phyloP scores from a whole-genome alignment of 1,139 yeast genomes.

The Nakaseomyces delphensis region DNA sequence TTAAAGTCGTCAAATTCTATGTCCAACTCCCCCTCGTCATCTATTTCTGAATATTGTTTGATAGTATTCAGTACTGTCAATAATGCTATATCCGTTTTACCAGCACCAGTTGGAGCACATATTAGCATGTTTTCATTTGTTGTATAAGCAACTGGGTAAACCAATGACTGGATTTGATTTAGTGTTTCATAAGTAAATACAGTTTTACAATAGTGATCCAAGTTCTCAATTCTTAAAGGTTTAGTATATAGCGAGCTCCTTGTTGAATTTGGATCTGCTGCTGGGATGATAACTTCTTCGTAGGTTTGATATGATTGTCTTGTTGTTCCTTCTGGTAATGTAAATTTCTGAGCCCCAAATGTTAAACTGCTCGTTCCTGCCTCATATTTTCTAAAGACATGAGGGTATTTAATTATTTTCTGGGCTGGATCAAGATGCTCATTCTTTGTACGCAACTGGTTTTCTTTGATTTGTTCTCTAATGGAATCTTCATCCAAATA shows the following conservation, averaged over 20 bases:
- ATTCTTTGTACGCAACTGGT: constrained; percentile 44
- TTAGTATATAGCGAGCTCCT: constrained; percentile 44
- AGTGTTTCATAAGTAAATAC: constrained; percentile 74
- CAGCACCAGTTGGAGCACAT: constrained; percentile 99
- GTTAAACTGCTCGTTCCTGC: constrained; percentile 49
- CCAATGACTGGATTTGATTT: constrained; percentile 86
- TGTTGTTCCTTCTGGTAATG: constrained; percentile 75
- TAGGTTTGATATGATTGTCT: constrained; percentile 54
- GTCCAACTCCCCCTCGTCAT: constrained; percentile 48
- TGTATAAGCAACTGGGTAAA: constrained; percentile 84
- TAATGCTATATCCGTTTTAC: constrained; percentile 95
- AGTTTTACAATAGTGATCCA: constrained; percentile 73
- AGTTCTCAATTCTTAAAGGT: constrained; percentile 48
- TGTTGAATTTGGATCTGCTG: constrained; percentile 39
- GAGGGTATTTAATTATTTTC: constrained; percentile 59
- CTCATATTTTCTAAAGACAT: constrained; percentile 70
- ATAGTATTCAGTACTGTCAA: constrained; percentile 74
- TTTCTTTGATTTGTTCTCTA: constrained; percentile 47
- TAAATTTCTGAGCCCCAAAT: constrained; percentile 69
- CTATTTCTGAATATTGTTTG: constrained; percentile 43
- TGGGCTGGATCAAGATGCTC: constrained; percentile 42
- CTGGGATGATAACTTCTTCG: constrained; percentile 81
- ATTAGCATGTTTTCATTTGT: constrained; percentile 93
- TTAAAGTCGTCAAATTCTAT: constrained; percentile 78
- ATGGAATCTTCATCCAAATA: constrained; percentile 51